Conservation (phyloP, 2,329 filamentous ascomycete species). For the Aspergillus terreus region DNA sequence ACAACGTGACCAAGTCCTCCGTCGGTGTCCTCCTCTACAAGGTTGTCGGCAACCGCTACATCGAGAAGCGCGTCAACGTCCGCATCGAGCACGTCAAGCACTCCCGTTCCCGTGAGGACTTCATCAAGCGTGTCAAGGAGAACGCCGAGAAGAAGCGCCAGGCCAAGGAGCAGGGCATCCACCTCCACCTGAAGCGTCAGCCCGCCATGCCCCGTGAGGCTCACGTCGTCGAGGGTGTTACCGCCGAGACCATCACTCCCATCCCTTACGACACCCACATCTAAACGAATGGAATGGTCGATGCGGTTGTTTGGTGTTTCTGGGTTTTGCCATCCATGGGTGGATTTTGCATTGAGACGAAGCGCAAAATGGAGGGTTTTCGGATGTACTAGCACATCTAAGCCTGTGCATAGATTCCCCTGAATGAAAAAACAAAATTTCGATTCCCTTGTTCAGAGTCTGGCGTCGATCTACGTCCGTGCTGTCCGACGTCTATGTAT, state of each 20-base stretch:
- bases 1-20: slow-evolving; percentile 98
- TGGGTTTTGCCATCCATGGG: slow-evolving; percentile 30
- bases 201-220: slow-evolving; percentile 75
- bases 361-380: slow-evolving; percentile 31
- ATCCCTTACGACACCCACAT: slow-evolving; percentile 98
- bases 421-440: slow-evolving; percentile 40
- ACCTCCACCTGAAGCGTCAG: slow-evolving; percentile 90
- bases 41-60: slow-evolving; percentile 98
- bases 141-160: slow-evolving; percentile 90
- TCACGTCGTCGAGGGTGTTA: slow-evolving; percentile 77
- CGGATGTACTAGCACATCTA: slow-evolving; percentile 36
- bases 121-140: slow-evolving; percentile 92
- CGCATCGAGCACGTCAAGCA: slow-evolving; percentile 94
- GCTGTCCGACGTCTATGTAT: background rate
- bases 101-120: slow-evolving; percentile 94
- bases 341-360: slow-evolving; percentile 39
- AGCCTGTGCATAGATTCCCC: slow-evolving; percentile 43
- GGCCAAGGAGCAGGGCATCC: slow-evolving; percentile 84
- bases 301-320: slow-evolving; percentile 39
- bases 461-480: background rate
- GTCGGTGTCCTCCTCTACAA: slow-evolving; percentile 99
- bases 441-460: slow-evolving; percentile 20
- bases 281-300: slow-evolving; percentile 54
- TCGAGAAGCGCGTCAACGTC: slow-evolving; percentile 99
- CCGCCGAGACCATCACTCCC: slow-evolving; percentile 85